Percentiles rank a stretch among this genome's conserved stretches.
Conservation (phyloP, 2,329 filamentous ascomycete species). For the Alternaria solani region DNA sequence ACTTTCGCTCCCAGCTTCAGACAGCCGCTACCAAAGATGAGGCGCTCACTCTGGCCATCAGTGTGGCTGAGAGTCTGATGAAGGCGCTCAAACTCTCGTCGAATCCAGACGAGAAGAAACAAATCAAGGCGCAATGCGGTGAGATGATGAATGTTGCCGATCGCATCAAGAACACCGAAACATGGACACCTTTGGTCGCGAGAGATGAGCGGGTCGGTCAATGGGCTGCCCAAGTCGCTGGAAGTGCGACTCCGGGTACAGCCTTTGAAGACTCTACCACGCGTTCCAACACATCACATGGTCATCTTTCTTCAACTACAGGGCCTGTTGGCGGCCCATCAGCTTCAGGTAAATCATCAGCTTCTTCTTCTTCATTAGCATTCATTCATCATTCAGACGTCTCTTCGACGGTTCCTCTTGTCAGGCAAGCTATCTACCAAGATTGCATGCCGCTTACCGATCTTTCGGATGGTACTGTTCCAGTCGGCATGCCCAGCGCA, state of each 20-base stretch:
- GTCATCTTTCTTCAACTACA: constrained; percentile 17
- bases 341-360: constrained; percentile 28
- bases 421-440: background rate
- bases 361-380: constrained; percentile 14
- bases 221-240: constrained; percentile 35
- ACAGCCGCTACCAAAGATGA: constrained; percentile 63
- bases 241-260: constrained; percentile 5
- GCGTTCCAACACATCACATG: constrained; percentile 16
- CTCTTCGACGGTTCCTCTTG: background rate
- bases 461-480: constrained; percentile 7
- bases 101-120: constrained; percentile 68
- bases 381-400: background rate
- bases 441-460: constrained; percentile 14
- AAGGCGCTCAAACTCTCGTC: constrained; percentile 70
- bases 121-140: constrained; percentile 73
- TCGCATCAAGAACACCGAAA: constrained; percentile 67
- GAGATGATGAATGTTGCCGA: constrained; percentile 77
- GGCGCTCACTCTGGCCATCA: constrained; percentile 78
- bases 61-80: constrained; percentile 83
- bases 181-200: constrained; percentile 33
- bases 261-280: constrained; percentile 6
- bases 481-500: constrained; percentile 7
- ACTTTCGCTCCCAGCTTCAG: constrained; percentile 55
- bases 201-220: constrained; percentile 28
- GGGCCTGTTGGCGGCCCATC: constrained; percentile 6